These are phyloP conservation scores for Zizania latifolia DNA, from an alignment of 176 grass and related monocot species.

Conservation along the genomic window DNA sequence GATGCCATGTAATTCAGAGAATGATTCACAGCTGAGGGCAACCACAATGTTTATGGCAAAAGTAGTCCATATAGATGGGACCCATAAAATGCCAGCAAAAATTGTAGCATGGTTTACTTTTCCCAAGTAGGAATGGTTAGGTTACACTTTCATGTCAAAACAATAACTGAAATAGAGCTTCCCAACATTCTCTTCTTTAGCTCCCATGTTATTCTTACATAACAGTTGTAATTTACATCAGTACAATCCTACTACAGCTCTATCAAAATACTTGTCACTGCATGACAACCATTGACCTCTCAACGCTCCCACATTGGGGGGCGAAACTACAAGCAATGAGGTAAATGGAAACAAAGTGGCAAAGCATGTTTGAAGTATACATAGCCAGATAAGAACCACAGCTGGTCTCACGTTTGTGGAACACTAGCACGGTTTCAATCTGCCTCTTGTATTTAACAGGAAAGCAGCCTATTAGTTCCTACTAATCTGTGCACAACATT, in stretches of 20 bases:
- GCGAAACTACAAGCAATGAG: conserved; percentile 8
- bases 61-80: too few species aligned
- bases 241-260: conserved; percentile 2
- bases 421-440: conserved; percentile 1
- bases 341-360: conserved; percentile 37
- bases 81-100: background rate
- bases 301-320: background rate
- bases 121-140: background rate
- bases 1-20: background rate
- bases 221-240: conserved; percentile 29
- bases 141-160: background rate
- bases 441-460: conserved; percentile 15
- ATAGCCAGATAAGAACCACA: background rate
- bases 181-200: background rate
- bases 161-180: background rate
- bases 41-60: too few species aligned
- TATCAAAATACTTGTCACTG: background rate
- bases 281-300: conserved; percentile 16
- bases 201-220: background rate
- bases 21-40: too few species aligned
- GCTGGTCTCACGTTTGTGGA: conserved; percentile 20
- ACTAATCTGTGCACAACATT: conserved; percentile 14
- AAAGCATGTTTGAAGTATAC: background rate
- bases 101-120: background rate
- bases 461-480: conserved; percentile 20